Evolutionary conservation across 352 stramenopile genomes (phyloP), one percentile per base, ranked within the genome.

Genomic region (Phytophthora boehmeriae): DNA sequence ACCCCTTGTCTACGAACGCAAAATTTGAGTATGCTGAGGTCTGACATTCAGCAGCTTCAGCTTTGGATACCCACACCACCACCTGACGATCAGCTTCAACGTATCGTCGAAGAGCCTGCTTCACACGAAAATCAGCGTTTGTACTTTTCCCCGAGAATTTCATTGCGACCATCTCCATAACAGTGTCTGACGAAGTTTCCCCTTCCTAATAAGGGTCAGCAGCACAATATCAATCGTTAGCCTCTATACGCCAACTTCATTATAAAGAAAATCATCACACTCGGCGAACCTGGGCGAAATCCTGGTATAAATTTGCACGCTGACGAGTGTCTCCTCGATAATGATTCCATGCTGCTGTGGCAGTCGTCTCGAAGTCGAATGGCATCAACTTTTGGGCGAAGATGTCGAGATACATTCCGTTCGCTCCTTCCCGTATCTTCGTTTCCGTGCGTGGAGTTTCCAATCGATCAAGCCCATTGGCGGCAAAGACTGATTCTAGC

Each of bases 21-120:
- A 85, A 73, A 35, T 76, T 64, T 9, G 68, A 65, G 64, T 88
- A 89, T 9, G 45, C 36, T 5, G 63, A 71, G 5, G 38, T 11
- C 34, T 68, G 63, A 1, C 66, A 28, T 59, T 78, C 68, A 32
- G 73, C 57, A 10, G 80, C 74, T 34, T 88, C 63, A 34, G 81
- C 71, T 59, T 74, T 79, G 19, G 81, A 75, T 27, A 73, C 75
- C 76, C 76, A 88, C 13, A 88, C 78, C 35, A 90, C 77, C 28
- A 88, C 66, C 5, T 86, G 59, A 20, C 74, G 80, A 27, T 85
- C 81, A 28, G 69, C 38, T 25, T 88, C 76, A 10, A 81, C 47
- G 51, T 83, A 84, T 14, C 76, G 72, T n/a, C 73, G 76, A 51
- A 87, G 48, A 52, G 82, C 71, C 32, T 89, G 76, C 53, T 83